Conservation (phyloP, 345 rosid genomes). For the Diplotaxis tenuifolia region DNA sequence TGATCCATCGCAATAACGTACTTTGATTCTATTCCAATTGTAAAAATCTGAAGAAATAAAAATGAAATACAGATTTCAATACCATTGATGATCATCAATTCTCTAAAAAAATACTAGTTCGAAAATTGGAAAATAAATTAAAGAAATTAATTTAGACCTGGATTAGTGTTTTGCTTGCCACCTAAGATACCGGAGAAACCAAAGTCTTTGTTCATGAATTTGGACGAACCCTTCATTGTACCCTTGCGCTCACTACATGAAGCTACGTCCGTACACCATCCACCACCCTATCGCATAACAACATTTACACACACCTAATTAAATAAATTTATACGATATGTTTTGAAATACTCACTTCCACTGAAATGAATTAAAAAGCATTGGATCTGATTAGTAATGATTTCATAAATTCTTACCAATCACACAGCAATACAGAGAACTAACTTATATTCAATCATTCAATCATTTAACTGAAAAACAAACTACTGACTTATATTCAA, state of each 20-base stretch:
- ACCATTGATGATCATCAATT: not conserved
- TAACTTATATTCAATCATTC: not conserved
- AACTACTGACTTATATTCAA: not conserved
- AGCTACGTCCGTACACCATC: constrained; percentile 76
- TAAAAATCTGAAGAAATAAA: constrained; percentile 53
- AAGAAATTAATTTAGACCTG: constrained; percentile 46
- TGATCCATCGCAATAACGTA: constrained; percentile 89
- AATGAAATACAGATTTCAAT: not conserved
- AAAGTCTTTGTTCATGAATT: constrained; percentile 52
- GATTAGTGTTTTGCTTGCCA: constrained; percentile 56
- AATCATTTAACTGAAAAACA: too few species aligned
- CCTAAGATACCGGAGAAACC: constrained; percentile 84
- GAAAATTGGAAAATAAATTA: not conserved
- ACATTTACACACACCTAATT: not conserved
- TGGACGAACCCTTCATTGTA: constrained; percentile 77
- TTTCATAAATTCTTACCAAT: too few species aligned
- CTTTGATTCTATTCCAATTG: constrained; percentile 88
- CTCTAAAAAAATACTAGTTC: not conserved
- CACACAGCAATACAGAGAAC: not conserved
- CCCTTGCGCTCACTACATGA: constrained; percentile 55
- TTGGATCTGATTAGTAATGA: not conserved
- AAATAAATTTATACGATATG: not conserved
- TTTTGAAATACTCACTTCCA: not conserved
- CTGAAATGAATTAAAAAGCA: not conserved
- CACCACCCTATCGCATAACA: constrained; percentile 67